Evolutionary conservation across 805 yeast genomes (phyloP).

Genomic region (Candida ipomoeae): DNA sequence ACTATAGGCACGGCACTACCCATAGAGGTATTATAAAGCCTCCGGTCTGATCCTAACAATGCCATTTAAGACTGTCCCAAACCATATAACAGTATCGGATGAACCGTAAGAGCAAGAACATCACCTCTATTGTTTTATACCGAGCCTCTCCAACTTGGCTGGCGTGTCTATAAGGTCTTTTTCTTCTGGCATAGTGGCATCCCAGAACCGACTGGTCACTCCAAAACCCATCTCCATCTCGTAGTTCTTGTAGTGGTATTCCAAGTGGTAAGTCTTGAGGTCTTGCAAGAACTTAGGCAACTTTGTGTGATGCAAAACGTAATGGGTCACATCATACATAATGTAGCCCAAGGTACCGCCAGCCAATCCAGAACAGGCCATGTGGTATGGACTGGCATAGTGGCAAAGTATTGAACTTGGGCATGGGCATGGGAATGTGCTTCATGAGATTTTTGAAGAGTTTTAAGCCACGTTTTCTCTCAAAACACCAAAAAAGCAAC

Average conservation of each 20-base stretch:
- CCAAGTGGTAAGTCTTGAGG: slow-evolving; percentile 86
- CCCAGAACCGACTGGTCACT: slow-evolving; percentile 94
- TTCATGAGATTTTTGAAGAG: background rate
- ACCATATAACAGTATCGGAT: too few relatives aligned
- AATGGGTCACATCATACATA: slow-evolving; percentile 90
- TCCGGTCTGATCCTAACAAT: too few relatives aligned
- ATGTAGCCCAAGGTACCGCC: slow-evolving; percentile 96
- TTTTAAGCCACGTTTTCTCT: too few relatives aligned
- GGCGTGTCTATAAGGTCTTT: slow-evolving; percentile 11
- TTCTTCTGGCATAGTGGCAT: slow-evolving; percentile 42
- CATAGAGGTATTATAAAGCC: too few relatives aligned
- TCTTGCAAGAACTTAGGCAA: slow-evolving; percentile 75
- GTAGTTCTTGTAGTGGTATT: slow-evolving; percentile 96
- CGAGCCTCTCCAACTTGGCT: slow-evolving; percentile 13
- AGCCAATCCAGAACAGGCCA: slow-evolving; percentile 89
- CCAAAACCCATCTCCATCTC: slow-evolving; percentile 98
- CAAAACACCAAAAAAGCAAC: too few relatives aligned
- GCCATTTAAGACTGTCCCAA: too few relatives aligned
- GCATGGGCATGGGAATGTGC: background rate
- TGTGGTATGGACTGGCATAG: slow-evolving; percentile 74
- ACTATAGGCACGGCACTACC: too few relatives aligned
- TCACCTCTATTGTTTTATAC: background rate
- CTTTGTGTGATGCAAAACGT: slow-evolving; percentile 82
- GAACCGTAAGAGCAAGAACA: too few relatives aligned
- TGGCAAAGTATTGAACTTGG: background rate